These are phyloP conservation scores for Entomortierella parvispora DNA, from an alignment of 192 early-diverging fungal species.

Conservation along the genomic window DNA sequence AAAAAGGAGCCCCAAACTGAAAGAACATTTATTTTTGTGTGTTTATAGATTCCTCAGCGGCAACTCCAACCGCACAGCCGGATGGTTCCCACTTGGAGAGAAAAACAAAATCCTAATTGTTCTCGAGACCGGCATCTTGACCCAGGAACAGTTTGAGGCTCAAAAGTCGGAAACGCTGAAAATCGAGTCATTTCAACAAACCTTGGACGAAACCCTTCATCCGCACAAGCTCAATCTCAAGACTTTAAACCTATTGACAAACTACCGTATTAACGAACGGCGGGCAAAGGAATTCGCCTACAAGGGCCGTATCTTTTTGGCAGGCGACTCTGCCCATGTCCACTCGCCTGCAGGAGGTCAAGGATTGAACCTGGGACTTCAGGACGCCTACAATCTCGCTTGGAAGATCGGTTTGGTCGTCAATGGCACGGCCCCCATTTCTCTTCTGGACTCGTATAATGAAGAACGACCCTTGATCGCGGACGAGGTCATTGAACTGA, in stretches of 20 bases:
- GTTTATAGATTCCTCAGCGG: constrained; percentile 1
- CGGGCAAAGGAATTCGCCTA: not conserved
- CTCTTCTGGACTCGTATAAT: constrained; percentile 52
- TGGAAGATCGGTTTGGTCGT: constrained; percentile 62
- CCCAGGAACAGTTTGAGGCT: not conserved
- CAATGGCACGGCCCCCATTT: constrained; percentile 28
- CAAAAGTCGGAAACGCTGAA: not conserved
- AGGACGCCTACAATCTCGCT: constrained; percentile 58
- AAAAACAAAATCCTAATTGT: not conserved
- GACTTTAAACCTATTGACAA: constrained; percentile 4
- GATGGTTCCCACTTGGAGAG: constrained; percentile 4
- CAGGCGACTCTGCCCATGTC: constrained; percentile 43
- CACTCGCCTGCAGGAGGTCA: constrained; percentile 47
- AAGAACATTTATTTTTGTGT: not conserved
- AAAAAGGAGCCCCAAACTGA: not conserved
- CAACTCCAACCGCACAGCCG: not conserved
- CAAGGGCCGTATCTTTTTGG: constrained; percentile 33
- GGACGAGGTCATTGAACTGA: not conserved
- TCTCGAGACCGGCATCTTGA: constrained; percentile 3
- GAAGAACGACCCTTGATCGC: constrained; percentile 30
- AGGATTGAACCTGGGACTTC: constrained; percentile 58
- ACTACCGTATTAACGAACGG: constrained; percentile 23
- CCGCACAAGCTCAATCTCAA: constrained; percentile 1
- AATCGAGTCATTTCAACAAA: constrained; percentile 5
- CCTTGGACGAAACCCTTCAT: not conserved